phyloP scores from a whole-genome alignment of 352 stramenopile genomes.

The Achlya hypogyna region DNA sequence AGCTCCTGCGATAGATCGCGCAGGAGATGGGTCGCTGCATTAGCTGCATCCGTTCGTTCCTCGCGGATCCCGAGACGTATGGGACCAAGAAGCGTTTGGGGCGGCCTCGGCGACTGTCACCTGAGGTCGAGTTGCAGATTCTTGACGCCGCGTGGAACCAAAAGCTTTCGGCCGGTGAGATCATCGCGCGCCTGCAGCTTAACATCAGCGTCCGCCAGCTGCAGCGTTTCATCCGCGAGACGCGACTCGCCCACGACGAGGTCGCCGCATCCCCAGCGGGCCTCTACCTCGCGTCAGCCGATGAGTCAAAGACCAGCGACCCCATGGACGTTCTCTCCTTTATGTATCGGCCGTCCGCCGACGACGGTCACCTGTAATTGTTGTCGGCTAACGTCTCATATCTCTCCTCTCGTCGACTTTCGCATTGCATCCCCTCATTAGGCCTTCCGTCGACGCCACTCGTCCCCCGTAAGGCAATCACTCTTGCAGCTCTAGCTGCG shows the following conservation, averaged over 20 bases:
- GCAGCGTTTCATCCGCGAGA: background rate
- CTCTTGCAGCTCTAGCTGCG: no score
- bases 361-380: background rate
- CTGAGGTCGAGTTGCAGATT: background rate
- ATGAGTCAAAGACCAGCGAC: background rate
- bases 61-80: background rate
- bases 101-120: background rate
- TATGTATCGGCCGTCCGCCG: background rate
- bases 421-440: no score
- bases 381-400: no score
- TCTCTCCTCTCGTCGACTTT: no score
- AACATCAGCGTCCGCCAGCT: background rate
- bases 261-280: background rate
- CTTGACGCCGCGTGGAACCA: background rate
- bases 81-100: background rate
- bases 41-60: background rate
- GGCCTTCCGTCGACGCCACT: no score
- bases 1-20: background rate
- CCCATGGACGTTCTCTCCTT: background rate
- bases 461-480: no score
- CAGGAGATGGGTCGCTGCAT: background rate
- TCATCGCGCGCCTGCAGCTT: background rate
- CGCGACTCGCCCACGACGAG: background rate
- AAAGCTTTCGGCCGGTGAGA: background rate
- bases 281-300: background rate